These are phyloP conservation scores for Gossypium raimondii DNA, from an alignment of 345 rosid species.

Conservation along the genomic window DNA sequence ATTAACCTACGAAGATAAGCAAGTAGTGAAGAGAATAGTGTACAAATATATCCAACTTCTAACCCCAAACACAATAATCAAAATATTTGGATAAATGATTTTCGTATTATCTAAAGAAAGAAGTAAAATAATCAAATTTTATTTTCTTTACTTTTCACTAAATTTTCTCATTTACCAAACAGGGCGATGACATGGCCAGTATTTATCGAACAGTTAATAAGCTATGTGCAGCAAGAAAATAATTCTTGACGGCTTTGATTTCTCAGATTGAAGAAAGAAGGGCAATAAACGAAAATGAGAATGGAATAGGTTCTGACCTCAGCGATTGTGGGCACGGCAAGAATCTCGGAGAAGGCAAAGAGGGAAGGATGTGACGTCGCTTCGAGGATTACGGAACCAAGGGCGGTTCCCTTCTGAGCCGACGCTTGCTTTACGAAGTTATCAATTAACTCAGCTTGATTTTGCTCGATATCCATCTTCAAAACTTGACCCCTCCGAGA, in stretches of 20 bases:
- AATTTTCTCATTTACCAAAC: conserved; percentile 11
- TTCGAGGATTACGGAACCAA: conserved; percentile 53
- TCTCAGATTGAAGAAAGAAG: neutral
- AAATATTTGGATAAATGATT: too few relatives aligned
- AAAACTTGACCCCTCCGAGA: neutral
- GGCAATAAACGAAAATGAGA: neutral
- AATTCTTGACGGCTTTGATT: neutral
- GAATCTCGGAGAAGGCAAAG: conserved; percentile 95
- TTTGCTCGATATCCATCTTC: conserved; percentile 82
- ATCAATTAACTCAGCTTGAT: conserved; percentile 70
- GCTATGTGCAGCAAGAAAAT: neutral
- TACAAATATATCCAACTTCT: neutral
- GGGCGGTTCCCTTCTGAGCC: conserved; percentile 44
- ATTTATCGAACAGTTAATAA: neutral
- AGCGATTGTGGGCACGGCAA: conserved; percentile 49
- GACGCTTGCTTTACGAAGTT: conserved; percentile 59
- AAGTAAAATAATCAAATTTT: neutral
- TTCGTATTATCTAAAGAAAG: too few relatives aligned
- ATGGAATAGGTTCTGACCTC: conserved; percentile 36
- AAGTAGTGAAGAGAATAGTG: neutral
- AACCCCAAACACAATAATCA: neutral
- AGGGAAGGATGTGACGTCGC: conserved; percentile 88
- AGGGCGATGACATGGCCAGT: too few relatives aligned
- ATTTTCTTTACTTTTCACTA: neutral
- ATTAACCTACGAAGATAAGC: neutral